phyloP scores from a whole-genome alignment of 2,329 filamentous ascomycete genomes.

The Didymellaceae sp. region DNA sequence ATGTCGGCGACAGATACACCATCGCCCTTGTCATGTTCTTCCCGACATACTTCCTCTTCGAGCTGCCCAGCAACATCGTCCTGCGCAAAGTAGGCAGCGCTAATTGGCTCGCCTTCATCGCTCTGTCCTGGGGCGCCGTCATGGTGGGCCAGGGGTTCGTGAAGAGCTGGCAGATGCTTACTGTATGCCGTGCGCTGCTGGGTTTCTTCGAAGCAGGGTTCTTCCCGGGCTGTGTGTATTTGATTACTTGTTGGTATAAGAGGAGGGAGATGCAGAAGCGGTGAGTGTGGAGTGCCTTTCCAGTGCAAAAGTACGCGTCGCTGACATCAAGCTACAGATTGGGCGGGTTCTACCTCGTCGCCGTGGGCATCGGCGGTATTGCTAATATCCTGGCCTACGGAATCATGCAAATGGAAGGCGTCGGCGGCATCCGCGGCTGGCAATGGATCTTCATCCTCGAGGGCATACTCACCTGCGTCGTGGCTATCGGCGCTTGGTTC shows the following conservation, averaged over 20 bases:
- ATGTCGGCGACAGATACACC: conserved; percentile 33
- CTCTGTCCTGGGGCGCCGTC: conserved; percentile 32
- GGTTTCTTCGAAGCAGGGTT: conserved; percentile 36
- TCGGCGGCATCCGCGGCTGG: conserved; percentile 33
- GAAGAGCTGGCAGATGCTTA: conserved; percentile 31
- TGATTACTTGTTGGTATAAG: conserved; percentile 41
- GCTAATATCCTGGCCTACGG: conserved; percentile 39
- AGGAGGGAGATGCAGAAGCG: conserved; percentile 32
- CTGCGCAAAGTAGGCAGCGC: conserved; percentile 36
- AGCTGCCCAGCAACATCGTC: conserved; percentile 34
- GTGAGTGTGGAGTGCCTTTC: too few species aligned
- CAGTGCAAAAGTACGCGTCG: too few species aligned
- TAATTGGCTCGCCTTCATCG: conserved; percentile 37
- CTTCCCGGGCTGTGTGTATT: conserved; percentile 37
- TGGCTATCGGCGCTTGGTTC: conserved; percentile 35
- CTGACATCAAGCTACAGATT: conserved; percentile 12
- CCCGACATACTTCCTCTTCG: conserved; percentile 33
- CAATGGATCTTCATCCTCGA: conserved; percentile 42
- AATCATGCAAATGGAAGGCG: conserved; percentile 38
- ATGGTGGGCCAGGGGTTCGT: conserved; percentile 38
- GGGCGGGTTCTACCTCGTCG: conserved; percentile 34
- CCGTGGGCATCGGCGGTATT: conserved; percentile 34
- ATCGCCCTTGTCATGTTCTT: conserved; percentile 37
- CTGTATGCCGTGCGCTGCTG: conserved; percentile 29
- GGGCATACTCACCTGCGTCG: conserved; percentile 33